phyloP scores from a whole-genome alignment of 192 early-diverging fungal genomes.

The Phycomyces blakesleeanus region DNA sequence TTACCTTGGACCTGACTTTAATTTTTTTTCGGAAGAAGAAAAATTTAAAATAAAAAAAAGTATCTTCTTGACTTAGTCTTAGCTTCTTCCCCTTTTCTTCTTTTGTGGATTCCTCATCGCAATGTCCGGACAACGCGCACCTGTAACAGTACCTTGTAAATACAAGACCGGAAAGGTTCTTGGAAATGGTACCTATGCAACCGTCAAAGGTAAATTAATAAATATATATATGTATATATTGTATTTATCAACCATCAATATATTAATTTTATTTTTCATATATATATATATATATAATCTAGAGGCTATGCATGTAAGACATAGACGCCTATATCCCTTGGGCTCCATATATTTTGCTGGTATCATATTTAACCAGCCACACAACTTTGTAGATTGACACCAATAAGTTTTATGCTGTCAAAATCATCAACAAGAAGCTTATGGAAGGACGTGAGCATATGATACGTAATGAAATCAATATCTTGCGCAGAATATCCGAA shows the following conservation, averaged over 20 bases:
- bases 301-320: constrained; percentile 52
- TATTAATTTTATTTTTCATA: neutral
- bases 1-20: no score
- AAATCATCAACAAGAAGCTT: constrained; percentile 71
- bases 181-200: constrained; percentile 65
- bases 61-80: neutral
- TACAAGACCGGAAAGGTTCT: constrained; percentile 66
- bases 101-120: neutral
- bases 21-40: no score
- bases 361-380: neutral
- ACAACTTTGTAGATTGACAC: constrained; percentile 54
- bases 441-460: constrained; percentile 64
- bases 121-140: constrained; percentile 3
- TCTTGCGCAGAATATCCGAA: constrained; percentile 63
- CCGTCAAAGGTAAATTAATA: constrained; percentile 54
- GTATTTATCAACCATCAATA: neutral
- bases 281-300: neutral
- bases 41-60: no score
- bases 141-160: constrained; percentile 47
- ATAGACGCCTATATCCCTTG: neutral
- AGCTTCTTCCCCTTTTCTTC: neutral
- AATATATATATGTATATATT: neutral
- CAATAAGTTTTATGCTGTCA: constrained; percentile 67
- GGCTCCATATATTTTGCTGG: no score
- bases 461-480: constrained; percentile 68